Evolutionary conservation across 495 filamentous ascomycete genomes (phyloP), one percentile per base, ranked within the genome.

Genomic region (Hypoxylon lienhwacheense): DNA sequence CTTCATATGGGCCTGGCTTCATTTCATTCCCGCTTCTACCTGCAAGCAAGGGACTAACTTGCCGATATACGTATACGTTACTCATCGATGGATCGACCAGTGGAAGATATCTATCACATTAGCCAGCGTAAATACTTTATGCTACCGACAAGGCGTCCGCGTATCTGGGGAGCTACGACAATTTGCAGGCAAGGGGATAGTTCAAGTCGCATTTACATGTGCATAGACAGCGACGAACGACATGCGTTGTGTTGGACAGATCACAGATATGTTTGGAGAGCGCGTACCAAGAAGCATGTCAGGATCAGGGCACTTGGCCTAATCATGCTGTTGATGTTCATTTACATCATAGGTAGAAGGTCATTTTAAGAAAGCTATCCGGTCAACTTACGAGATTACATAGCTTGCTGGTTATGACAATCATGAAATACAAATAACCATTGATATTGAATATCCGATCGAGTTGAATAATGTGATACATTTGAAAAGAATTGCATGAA

Each of bases 151-250:
- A 46, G 21, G 3, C 22, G 1, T 35, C 24, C n/a, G n/a, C n/a
- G n/a, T 33, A 21, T 43, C 14, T 8, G 16, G 35, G 31, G 36
- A 31, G 21, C 14, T 42, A 21, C 15, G 28, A 42, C 29, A 34
- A 17, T 26, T 21, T 25, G 22, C 19, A 41, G 47, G 25, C 19
- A 15, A 16, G 17, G 43, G 46, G 14, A 29, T 32, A 19, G n/a
- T 32, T 29, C 22, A 39, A 32, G 37, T 44, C 22, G 17, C 40
- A 41, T 40, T 34, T 51, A 37, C 12, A 12, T 44, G 35, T 61
- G 51, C 19, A 51, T 51, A 55, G 14, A 26, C 14, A 37, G 15
- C 21, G 16, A 24, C 8, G 20, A 29, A 7, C 37, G 8, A 25
- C 20, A 46, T 21, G 25, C 20, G 29, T 24, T 22, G 45, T 41